These are phyloP conservation scores for Oryza glaberrima DNA, from an alignment of 176 grass and related monocot species.

Conservation along the genomic window DNA sequence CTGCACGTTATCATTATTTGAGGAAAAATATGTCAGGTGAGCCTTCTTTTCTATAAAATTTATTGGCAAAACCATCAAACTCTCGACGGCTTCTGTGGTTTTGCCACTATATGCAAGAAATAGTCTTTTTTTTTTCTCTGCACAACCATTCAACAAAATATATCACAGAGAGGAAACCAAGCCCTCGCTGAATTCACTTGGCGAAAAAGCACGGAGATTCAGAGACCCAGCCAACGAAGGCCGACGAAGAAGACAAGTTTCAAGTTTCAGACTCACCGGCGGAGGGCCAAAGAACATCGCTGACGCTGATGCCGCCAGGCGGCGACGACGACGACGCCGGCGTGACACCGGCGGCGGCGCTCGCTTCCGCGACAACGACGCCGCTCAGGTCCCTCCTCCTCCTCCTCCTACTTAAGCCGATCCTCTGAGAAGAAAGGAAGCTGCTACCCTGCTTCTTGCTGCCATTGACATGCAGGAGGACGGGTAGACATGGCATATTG, in stretches of 20 bases:
- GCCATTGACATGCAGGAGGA: constrained; percentile 39
- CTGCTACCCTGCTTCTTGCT: not conserved
- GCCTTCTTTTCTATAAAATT: not conserved
- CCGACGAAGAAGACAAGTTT: not conserved
- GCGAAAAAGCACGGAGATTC: not conserved
- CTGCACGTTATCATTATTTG: constrained; percentile 41
- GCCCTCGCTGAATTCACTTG: not conserved
- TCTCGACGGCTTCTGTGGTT: no score
- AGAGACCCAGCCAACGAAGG: not conserved
- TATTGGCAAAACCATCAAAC: not conserved
- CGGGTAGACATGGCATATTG: constrained; percentile 13
- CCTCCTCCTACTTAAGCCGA: constrained; percentile 7
- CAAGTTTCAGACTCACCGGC: constrained; percentile 51
- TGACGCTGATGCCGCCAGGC: constrained; percentile 51
- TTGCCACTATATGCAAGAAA: not conserved
- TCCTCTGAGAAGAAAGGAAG: not conserved
- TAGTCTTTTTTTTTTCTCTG: not conserved
- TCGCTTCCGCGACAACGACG: constrained; percentile 30
- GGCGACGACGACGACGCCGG: constrained; percentile 2
- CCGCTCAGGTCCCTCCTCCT: not conserved
- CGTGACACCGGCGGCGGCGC: constrained; percentile 1
- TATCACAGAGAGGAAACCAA: not conserved
- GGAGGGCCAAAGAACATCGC: constrained; percentile 91
- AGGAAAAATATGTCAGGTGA: not conserved
- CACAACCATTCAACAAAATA: not conserved